These are phyloP conservation scores for Adenanthera pavonina DNA, from an alignment of 306 rosid genomes.

Conservation along the genomic window DNA sequence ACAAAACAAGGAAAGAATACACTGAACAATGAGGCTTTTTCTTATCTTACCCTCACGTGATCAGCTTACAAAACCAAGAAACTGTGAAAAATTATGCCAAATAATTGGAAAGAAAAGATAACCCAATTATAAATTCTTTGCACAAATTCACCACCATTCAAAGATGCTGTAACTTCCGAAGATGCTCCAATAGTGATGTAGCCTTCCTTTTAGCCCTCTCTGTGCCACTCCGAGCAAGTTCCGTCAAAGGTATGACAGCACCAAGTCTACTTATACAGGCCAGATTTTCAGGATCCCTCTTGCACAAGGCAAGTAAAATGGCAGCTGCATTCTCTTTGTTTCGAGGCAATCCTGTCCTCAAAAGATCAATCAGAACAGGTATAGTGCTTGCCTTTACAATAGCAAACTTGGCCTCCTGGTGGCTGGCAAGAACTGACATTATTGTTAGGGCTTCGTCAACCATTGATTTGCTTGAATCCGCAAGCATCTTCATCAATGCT, in stretches of 20 bases:
- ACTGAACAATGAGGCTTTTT: constrained; percentile 59
- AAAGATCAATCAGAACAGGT: constrained; percentile 87
- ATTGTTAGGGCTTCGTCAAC: constrained; percentile 89
- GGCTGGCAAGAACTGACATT: constrained; percentile 92
- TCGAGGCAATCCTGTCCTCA: constrained; percentile 84
- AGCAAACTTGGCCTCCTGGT: constrained; percentile 86
- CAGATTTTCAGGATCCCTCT: constrained; percentile 79
- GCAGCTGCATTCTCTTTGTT: constrained; percentile 90
- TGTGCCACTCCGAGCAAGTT: constrained; percentile 77
- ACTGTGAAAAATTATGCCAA: constrained; percentile 51
- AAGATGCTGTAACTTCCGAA: constrained; percentile 67
- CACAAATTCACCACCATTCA: constrained; percentile 46
- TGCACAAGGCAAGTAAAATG: constrained; percentile 86
- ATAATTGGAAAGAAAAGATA: constrained; percentile 43
- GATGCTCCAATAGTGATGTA: constrained; percentile 85
- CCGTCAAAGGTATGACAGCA: constrained; percentile 81
- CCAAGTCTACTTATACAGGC: constrained; percentile 87
- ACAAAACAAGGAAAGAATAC: constrained; percentile 52
- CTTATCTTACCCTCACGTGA: constrained; percentile 61
- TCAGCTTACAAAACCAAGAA: constrained; percentile 53
- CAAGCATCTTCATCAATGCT: constrained; percentile 83
- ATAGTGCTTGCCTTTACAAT: constrained; percentile 85
- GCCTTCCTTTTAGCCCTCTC: constrained; percentile 96
- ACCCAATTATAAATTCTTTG: constrained; percentile 41
- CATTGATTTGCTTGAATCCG: constrained; percentile 81